Evolutionary conservation across 306 rosid species (phyloP).

Genomic region (Gillenia trifoliata): DNA sequence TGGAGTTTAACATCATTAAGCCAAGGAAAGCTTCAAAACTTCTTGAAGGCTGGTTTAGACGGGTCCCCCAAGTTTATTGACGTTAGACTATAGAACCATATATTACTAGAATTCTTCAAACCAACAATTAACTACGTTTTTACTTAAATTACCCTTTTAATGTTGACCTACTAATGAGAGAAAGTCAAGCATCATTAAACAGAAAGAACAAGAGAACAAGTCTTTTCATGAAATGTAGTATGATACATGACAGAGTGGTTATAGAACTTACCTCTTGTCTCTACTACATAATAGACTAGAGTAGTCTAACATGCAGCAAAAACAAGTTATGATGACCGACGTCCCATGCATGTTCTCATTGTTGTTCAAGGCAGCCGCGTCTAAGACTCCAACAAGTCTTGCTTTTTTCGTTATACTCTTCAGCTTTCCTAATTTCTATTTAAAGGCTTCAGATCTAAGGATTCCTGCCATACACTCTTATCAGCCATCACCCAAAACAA

Average conservation of each 20-base stretch:
- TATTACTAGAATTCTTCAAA: too few relatives aligned
- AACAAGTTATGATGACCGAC: neutral
- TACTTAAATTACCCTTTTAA: neutral
- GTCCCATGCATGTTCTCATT: neutral
- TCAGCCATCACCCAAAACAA: neutral
- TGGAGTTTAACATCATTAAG: too few relatives aligned
- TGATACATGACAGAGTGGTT: neutral
- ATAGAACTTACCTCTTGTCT: neutral
- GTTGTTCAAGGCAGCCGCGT: neutral
- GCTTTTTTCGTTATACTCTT: neutral
- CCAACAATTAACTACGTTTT: too few relatives aligned
- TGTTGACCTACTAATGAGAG: neutral
- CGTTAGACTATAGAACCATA: neutral
- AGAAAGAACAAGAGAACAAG: too few relatives aligned
- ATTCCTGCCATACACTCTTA: neutral
- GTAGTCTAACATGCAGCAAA: neutral
- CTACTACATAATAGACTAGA: too few relatives aligned
- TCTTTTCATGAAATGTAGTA: neutral
- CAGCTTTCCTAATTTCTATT: neutral
- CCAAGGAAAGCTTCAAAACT: neutral
- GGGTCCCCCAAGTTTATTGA: neutral
- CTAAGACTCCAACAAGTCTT: neutral
- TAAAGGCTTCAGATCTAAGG: neutral
- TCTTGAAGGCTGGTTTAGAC: neutral
- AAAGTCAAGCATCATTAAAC: neutral